phyloP scores from a whole-genome alignment of 1,284 basidiomycete species.

The Irpex sp. region DNA sequence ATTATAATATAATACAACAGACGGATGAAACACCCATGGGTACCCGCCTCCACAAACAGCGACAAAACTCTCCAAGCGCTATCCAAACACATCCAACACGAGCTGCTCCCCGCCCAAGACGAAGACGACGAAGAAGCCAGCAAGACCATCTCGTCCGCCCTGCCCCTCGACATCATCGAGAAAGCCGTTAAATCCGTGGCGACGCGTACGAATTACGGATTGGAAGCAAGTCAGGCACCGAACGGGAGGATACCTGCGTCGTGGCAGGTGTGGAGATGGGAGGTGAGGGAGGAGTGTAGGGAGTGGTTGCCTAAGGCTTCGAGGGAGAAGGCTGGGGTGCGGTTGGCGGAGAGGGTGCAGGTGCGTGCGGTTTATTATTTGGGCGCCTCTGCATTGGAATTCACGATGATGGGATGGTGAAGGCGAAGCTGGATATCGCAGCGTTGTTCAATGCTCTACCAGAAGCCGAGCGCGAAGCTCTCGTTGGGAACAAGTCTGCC shows the following conservation, averaged over 20 bases:
- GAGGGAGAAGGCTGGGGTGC: conserved; percentile 55
- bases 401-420: conserved; percentile 3
- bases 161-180: conserved; percentile 53
- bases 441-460: conserved; percentile 49
- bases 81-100: conserved; percentile 58
- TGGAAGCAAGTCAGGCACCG: conserved; percentile 33
- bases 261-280: conserved; percentile 85
- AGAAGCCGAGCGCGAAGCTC: conserved; percentile 45
- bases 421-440: conserved; percentile 60
- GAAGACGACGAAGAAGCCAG: conserved; percentile 41
- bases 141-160: conserved; percentile 20
- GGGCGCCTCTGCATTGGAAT: background rate
- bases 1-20: too few species aligned
- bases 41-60: conserved; percentile 34
- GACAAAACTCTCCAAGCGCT: conserved; percentile 61
- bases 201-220: conserved; percentile 68
- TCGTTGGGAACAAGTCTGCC: conserved; percentile 48
- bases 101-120: conserved; percentile 51
- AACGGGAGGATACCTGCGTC: conserved; percentile 40
- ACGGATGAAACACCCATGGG: background rate
- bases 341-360: conserved; percentile 61
- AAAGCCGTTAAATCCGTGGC: conserved; percentile 54
- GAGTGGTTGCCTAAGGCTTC: conserved; percentile 69
- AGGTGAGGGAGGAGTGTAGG: conserved; percentile 53
- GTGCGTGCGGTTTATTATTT: conserved; percentile 31